Percentiles rank a stretch among this genome's conserved stretches.
These are phyloP conservation scores for Atalantia buxifolia DNA, from an alignment of 345 rosid genomes.

Conservation along the genomic window DNA sequence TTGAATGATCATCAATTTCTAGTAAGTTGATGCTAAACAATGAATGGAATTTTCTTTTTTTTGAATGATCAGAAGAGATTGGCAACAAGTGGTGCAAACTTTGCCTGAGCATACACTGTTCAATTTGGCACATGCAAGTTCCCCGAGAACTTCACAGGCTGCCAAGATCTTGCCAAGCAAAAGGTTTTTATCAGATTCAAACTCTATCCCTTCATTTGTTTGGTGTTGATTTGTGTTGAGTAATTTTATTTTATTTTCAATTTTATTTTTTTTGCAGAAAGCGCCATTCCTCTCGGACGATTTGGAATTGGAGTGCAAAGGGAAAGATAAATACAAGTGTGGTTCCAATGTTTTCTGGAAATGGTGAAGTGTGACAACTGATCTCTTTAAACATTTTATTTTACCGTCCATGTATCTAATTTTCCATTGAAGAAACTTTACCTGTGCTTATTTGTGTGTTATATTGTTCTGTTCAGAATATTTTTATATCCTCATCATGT, in stretches of 20 bases:
- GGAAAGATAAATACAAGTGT: constrained; percentile 96
- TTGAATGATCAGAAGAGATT: constrained; percentile 94
- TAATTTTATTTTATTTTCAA: no score
- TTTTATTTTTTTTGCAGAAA: constrained; percentile 56
- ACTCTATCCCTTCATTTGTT: background rate
- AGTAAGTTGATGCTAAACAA: background rate
- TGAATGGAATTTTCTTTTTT: background rate
- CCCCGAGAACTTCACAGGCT: constrained; percentile 98
- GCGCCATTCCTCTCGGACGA: constrained; percentile 86
- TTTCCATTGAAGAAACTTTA: constrained; percentile 14
- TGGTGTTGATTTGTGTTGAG: background rate
- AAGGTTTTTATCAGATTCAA: constrained; percentile 41
- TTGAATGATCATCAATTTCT: background rate
- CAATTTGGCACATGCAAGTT: constrained; percentile 91
- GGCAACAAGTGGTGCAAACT: constrained; percentile 97
- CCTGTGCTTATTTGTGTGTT: constrained; percentile 14
- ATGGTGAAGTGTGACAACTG: constrained; percentile 53
- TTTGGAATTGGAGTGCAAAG: constrained; percentile 83
- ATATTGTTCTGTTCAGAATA: background rate
- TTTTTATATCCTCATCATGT: background rate
- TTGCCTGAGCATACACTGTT: constrained; percentile 92
- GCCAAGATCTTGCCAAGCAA: constrained; percentile 99
- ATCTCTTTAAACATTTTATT: constrained; percentile 1
- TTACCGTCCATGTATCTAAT: constrained; percentile 33
- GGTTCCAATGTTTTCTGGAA: constrained; percentile 99